These are phyloP conservation scores for Odontarrhena argentea DNA, from an alignment of 345 rosid species.

Conservation along the genomic window DNA sequence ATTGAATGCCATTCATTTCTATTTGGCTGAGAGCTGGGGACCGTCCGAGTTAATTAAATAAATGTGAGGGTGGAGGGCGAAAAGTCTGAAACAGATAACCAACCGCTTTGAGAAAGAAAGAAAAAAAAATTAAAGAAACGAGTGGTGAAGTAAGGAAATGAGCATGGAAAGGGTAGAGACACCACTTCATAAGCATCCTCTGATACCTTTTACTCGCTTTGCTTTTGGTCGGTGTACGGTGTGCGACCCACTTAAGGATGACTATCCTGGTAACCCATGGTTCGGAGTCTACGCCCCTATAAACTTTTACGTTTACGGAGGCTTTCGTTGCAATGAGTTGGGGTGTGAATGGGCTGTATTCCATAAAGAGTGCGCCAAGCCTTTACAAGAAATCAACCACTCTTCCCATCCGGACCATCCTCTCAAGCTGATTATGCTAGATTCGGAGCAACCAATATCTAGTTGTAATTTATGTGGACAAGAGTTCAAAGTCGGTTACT, in stretches of 20 bases:
- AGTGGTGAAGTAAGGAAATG: background rate
- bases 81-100: background rate
- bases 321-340: constrained; percentile 26
- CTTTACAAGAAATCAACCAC: constrained; percentile 14
- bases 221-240: background rate
- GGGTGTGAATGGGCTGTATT: background rate
- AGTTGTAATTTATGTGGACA: background rate
- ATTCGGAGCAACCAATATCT: background rate
- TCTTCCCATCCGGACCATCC: constrained; percentile 24
- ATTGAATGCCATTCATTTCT: no score
- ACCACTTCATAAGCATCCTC: constrained; percentile 12
- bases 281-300: no score
- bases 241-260: background rate
- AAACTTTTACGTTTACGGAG: constrained; percentile 16
- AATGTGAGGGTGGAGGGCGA: no score
- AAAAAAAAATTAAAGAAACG: background rate
- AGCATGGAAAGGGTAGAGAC: background rate
- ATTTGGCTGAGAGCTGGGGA: no score
- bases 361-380: constrained; percentile 13
- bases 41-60: no score
- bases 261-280: background rate
- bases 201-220: constrained; percentile 7
- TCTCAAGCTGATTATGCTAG: background rate
- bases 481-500: background rate
- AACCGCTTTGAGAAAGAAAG: background rate